Evolutionary conservation across 805 yeast species (phyloP).

Genomic region (Nakazawaea peltata): DNA sequence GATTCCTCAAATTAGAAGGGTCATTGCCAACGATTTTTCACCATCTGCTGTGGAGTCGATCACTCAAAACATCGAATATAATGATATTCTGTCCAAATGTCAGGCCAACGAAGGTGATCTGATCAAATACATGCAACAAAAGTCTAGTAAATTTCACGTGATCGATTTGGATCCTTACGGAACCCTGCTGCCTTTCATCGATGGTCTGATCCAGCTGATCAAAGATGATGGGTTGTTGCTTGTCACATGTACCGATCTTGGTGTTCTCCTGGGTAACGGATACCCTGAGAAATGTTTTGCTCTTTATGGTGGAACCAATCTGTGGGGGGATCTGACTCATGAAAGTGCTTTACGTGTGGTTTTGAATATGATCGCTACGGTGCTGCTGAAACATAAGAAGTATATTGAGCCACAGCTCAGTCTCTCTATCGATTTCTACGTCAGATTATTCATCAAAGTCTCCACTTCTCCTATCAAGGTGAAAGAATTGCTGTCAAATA

Average conservation of each 20-base stretch:
- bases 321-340: constrained; percentile 82
- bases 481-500: constrained; percentile 66
- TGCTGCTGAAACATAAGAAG: constrained; percentile 87
- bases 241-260: constrained; percentile 94
- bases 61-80: constrained; percentile 59
- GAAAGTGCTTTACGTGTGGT: constrained; percentile 90
- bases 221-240: constrained; percentile 77
- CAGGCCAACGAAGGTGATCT: constrained; percentile 81
- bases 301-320: constrained; percentile 85
- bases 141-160: constrained; percentile 54
- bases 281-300: constrained; percentile 97
- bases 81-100: constrained; percentile 50
- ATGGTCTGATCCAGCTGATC: constrained; percentile 81
- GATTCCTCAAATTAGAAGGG: constrained; percentile 62
- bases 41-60: constrained; percentile 83
- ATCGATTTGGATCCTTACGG: constrained; percentile 97
- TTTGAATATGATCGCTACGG: constrained; percentile 60
- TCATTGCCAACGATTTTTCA: constrained; percentile 86
- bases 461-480: constrained; percentile 73
- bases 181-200: constrained; percentile 92
- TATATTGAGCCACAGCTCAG: constrained; percentile 80
- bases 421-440: constrained; percentile 87
- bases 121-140: constrained; percentile 64
- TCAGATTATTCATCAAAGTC: constrained; percentile 76
- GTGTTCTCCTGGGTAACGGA: constrained; percentile 91